Conservation (phyloP, 192 early-diverging fungal genomes). For the Coemansia sp. region DNA sequence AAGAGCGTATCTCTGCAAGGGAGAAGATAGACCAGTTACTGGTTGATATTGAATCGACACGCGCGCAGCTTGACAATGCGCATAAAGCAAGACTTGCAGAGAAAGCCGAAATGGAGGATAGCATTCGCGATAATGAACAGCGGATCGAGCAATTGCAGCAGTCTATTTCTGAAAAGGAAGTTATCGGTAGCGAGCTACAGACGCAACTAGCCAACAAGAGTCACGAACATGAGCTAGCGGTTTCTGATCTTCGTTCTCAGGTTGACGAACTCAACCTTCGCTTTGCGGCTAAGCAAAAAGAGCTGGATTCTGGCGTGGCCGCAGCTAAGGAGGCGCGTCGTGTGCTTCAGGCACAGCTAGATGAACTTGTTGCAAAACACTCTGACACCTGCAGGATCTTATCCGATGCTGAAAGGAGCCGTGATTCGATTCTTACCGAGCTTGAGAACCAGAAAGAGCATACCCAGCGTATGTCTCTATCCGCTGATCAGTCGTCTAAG, state of each 20-base stretch:
- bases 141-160: background rate
- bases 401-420: background rate
- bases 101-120: background rate
- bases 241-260: constrained; percentile 5
- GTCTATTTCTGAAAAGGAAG: background rate
- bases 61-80: background rate
- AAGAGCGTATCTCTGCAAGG: background rate
- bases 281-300: background rate
- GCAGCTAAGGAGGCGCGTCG: background rate
- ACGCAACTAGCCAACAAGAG: background rate
- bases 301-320: background rate
- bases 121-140: background rate
- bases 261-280: background rate
- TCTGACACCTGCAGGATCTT: background rate
- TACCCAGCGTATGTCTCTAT: background rate
- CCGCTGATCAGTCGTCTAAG: background rate
- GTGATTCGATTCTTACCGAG: background rate
- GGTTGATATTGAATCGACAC: background rate
- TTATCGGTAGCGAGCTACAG: background rate
- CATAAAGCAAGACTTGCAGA: background rate
- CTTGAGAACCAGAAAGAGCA: background rate
- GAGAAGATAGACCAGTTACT: background rate
- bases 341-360: background rate
- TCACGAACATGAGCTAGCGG: background rate
- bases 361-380: constrained; percentile 2